These are phyloP conservation scores for Phoma sp. DNA, from an alignment of 2,329 filamentous ascomycete genomes.

Conservation along the genomic window DNA sequence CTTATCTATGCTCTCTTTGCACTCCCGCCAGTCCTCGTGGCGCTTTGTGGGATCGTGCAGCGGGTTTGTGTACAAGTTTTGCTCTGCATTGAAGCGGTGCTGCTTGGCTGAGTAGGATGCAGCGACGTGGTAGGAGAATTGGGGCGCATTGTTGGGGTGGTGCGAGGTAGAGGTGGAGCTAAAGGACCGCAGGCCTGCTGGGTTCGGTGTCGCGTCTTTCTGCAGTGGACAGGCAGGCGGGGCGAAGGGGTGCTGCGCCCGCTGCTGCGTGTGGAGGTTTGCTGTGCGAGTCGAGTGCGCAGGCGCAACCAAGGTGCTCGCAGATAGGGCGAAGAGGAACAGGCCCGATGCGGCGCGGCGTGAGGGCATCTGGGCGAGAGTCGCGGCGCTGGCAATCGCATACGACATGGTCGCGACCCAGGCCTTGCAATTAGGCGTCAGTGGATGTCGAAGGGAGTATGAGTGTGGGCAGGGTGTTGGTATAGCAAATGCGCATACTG, in stretches of 20 bases:
- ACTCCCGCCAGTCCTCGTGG: constrained; percentile 33
- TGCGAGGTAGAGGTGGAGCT: constrained; percentile 34
- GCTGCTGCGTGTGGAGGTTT: constrained; percentile 19
- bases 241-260: constrained; percentile 21
- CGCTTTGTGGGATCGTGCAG: constrained; percentile 35
- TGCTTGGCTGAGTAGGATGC: constrained; percentile 51
- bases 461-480: constrained; percentile 8
- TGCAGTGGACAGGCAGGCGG: constrained; percentile 40
- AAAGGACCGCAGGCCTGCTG: constrained; percentile 37
- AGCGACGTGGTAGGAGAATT: constrained; percentile 49
- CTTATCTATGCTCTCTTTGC: constrained; percentile 55
- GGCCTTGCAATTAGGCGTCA: constrained; percentile 34
- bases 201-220: constrained; percentile 36
- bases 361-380: constrained; percentile 29
- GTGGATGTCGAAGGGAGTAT: constrained; percentile 11
- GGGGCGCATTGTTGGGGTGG: constrained; percentile 32
- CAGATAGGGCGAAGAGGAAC: constrained; percentile 40
- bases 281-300: constrained; percentile 28
- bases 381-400: constrained; percentile 38
- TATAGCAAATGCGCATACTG: constrained; percentile 20
- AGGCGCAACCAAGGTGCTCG: constrained; percentile 34
- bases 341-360: constrained; percentile 35
- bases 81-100: constrained; percentile 43
- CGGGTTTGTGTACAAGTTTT: constrained; percentile 45
- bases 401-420: constrained; percentile 48